Evolutionary conservation across 352 stramenopile genomes (phyloP).

Genomic region (Phytopythium ostracodes): DNA sequence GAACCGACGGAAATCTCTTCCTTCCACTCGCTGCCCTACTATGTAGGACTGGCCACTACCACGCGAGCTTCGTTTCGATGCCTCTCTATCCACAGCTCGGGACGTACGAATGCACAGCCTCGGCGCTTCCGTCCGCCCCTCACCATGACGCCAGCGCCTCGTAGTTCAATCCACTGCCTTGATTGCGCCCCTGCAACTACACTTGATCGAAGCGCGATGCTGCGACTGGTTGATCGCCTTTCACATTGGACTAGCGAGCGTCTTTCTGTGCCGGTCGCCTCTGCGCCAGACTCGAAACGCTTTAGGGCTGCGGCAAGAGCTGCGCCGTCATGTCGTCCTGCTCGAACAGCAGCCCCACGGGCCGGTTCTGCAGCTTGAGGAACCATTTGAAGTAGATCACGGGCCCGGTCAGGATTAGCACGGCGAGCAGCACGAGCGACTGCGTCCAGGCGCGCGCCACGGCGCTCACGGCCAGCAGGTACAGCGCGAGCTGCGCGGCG

Average conservation of each 20-base stretch:
- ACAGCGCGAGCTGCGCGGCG: conserved; percentile 52
- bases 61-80: too few relatives aligned
- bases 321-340: conserved; percentile 42
- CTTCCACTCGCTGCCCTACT: too few relatives aligned
- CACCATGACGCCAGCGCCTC: too few relatives aligned
- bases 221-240: neutral
- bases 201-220: too few relatives aligned
- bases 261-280: too few relatives aligned
- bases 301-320: conserved; percentile 26
- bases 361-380: conserved; percentile 52
- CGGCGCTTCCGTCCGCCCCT: neutral
- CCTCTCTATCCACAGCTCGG: too few relatives aligned
- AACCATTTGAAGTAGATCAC: conserved; percentile 82
- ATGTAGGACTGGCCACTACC: too few relatives aligned
- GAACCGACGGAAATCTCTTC: neutral
- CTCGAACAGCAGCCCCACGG: conserved; percentile 28
- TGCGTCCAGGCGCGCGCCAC: conserved; percentile 63
- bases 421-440: conserved; percentile 31
- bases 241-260: neutral
- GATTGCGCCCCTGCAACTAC: too few relatives aligned
- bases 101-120: too few relatives aligned
- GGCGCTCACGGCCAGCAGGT: conserved; percentile 62
- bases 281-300: neutral
- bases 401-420: conserved; percentile 37
- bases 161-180: neutral